These are phyloP conservation scores for Kregervanrija pseudodelftensis DNA, from an alignment of 805 yeast genomes.

Conservation along the genomic window DNA sequence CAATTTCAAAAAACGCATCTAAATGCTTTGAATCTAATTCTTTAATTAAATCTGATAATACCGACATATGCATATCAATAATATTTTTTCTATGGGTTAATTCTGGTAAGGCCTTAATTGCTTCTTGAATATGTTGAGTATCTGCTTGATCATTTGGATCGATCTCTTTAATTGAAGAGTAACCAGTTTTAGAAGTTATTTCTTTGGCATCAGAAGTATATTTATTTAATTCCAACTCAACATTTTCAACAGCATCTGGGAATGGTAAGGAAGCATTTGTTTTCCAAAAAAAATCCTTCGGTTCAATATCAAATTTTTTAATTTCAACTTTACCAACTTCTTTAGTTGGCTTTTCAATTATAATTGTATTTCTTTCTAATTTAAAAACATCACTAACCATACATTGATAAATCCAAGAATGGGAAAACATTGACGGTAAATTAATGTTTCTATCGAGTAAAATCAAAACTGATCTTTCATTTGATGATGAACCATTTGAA, in stretches of 20 bases:
- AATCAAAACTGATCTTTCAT: conserved; percentile 67
- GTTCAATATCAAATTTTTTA: conserved; percentile 80
- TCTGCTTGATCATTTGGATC: conserved; percentile 52
- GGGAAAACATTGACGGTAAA: conserved; percentile 88
- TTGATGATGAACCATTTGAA: conserved; percentile 9
- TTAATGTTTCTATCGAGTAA: conserved; percentile 86
- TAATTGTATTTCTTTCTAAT: conserved; percentile 75
- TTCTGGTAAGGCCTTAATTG: conserved; percentile 89
- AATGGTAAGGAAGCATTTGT: conserved; percentile 81
- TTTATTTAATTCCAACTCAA: conserved; percentile 70
- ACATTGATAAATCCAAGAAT: conserved; percentile 97
- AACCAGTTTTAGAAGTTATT: conserved; percentile 68
- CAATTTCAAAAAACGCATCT: conserved; percentile 90
- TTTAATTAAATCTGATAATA: conserved; percentile 73
- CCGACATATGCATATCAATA: conserved; percentile 96
- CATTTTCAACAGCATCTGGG: conserved; percentile 98
- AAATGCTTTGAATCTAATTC: conserved; percentile 81
- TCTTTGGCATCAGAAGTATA: conserved; percentile 87
- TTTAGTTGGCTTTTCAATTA: conserved; percentile 34
- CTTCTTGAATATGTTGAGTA: conserved; percentile 68
- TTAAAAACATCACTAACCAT: conserved; percentile 89
- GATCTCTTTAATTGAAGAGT: conserved; percentile 66
- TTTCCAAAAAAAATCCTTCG: conserved; percentile 88
- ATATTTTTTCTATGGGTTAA: conserved; percentile 80
- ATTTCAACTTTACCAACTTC: conserved; percentile 29